Evolutionary conservation across 1,139 yeast species (phyloP).

Genomic region (Diutina siamensis): DNA sequence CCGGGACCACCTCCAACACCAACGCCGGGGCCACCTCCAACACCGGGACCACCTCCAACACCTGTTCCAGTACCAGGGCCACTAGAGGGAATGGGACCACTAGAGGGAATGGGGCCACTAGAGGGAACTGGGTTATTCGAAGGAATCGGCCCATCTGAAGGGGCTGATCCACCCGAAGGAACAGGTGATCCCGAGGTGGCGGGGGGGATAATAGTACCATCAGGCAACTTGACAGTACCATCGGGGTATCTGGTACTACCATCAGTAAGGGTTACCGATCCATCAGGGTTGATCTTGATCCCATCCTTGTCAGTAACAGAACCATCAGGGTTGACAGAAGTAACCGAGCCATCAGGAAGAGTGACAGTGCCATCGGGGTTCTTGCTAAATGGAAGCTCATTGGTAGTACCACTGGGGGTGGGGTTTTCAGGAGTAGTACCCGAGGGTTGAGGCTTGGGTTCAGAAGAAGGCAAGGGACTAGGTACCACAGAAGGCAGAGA

Average conservation of each 20-base stretch:
- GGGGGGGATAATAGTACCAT: neutral
- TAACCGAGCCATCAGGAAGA: neutral
- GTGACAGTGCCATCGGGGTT: constrained; percentile 1
- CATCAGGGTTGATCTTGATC: neutral
- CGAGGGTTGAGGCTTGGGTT: neutral
- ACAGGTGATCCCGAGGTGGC: no score
- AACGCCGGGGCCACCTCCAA: neutral
- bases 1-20: neutral
- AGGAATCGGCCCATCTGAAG: no score
- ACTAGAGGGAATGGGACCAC: neutral
- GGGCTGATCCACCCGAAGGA: no score
- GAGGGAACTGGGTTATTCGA: no score
- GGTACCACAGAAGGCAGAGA: neutral
- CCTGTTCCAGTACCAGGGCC: neutral
- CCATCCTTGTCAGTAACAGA: neutral
- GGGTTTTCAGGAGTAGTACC: neutral
- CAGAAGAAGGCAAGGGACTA: neutral
- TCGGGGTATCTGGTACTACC: neutral
- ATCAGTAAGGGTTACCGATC: neutral
- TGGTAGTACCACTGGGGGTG: neutral
- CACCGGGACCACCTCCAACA: neutral
- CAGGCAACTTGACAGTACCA: neutral
- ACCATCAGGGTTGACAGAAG: neutral
- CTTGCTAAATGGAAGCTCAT: neutral
- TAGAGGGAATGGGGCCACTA: neutral